Evolutionary conservation across 306 rosid genomes (phyloP).

Genomic region (Lithocarpus polystachyus): DNA sequence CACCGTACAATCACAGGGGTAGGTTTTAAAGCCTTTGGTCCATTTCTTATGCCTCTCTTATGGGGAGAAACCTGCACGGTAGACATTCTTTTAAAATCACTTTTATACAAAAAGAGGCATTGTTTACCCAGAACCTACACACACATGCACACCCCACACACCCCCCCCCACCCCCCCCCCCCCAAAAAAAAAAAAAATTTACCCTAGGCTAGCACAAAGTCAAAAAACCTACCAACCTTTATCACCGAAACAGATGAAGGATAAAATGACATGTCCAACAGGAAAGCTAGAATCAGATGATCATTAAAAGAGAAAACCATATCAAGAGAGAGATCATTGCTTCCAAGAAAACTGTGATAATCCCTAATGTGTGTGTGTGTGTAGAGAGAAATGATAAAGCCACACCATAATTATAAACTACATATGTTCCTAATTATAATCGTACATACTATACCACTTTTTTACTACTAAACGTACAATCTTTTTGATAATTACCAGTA

Average conservation of each 20-base stretch:
- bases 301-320: background rate
- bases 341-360: background rate
- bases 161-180: too few species aligned
- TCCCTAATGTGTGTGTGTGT: background rate
- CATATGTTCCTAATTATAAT: too few species aligned
- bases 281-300: background rate
- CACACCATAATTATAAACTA: background rate
- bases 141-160: background rate
- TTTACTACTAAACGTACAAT: too few species aligned
- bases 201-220: too few species aligned
- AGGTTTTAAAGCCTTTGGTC: conserved; percentile 83
- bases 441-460: too few species aligned
- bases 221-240: background rate
- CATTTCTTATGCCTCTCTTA: conserved; percentile 73
- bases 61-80: background rate
- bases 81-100: background rate
- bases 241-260: background rate
- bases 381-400: background rate
- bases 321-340: background rate
- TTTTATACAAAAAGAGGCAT: background rate
- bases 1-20: conserved; percentile 68
- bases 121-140: background rate
- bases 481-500: too few species aligned
- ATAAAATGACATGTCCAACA: background rate
- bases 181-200: too few species aligned